Evolutionary conservation across 2,329 filamentous ascomycete species (phyloP), one percentile per base, ranked within the genome.

Genomic region (Malbranchea cinnamomea): DNA sequence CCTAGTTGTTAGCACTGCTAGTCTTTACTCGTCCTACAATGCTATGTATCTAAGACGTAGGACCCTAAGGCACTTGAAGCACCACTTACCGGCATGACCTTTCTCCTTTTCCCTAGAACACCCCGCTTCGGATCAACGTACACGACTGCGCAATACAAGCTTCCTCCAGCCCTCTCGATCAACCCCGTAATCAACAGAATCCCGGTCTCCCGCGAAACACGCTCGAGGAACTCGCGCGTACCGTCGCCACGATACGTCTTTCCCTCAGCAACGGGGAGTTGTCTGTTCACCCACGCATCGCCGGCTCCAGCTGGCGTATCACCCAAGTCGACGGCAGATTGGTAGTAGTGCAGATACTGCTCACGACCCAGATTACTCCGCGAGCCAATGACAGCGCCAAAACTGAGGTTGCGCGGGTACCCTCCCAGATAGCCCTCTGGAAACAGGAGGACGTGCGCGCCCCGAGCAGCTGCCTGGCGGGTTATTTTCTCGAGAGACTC

Each of bases 341-440:
- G 70, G 57, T 84, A 92, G 56, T 93, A 93, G 3, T 66, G 59
- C 6, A 85, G 65, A 49, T 77, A 94, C 45, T 91, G 82, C 15
- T 92, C 82, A 11, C 84, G 69, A 4, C 84, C 85, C 28, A 65
- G 60, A 2, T 67, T 60, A 0, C 68, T 65, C 21, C 85, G 74
- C 10, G 66, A 63, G 3, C 85, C 85, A 4, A 93, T 65, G 2
- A 69, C 65, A 26, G 73, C 74, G 4, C 84, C 84, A 46, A 93
- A 93, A 29, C 63, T 62, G 38, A 75, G 76, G 11, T 78, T 83
- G 7, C 85, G 77, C 11, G 87, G 87, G 49, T 94, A 94, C 1
- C 85, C 87, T 26, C 87, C 87, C 2, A 94, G 67, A 49, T 83
- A 93, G 13, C 85, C 85, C 60, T 95, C 85, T 0, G 87, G 87